Conservation (phyloP, 2,329 filamentous ascomycete species). For the Neofusicoccum ribis region DNA sequence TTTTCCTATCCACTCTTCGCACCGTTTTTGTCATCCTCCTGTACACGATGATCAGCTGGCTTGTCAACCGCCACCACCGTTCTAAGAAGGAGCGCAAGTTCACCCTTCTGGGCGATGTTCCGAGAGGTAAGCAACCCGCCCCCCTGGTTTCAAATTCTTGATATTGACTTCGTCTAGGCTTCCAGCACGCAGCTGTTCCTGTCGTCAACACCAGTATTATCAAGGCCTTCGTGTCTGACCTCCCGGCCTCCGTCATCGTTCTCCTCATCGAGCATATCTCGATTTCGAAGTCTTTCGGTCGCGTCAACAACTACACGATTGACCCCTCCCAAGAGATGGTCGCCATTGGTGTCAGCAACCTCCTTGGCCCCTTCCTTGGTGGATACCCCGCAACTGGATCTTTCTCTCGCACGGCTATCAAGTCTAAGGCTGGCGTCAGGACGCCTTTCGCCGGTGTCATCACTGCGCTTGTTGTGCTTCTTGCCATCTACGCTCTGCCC, state of each 20-base stretch:
- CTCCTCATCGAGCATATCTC: conserved; percentile 95
- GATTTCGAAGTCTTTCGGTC: conserved; percentile 94
- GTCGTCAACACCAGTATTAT: conserved; percentile 67
- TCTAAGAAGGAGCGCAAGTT: conserved; percentile 60
- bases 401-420: conserved; percentile 94
- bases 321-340: conserved; percentile 95
- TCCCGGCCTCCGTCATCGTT: conserved; percentile 90
- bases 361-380: conserved; percentile 87
- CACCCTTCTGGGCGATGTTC: conserved; percentile 72
- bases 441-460: conserved; percentile 90
- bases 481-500: conserved; percentile 87
- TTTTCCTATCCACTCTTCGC: conserved; percentile 88
- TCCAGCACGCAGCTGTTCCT: conserved; percentile 76
- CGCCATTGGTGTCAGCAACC: conserved; percentile 86
- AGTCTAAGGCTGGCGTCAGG: conserved; percentile 92
- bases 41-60: conserved; percentile 87
- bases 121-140: conserved; percentile 48
- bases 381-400: conserved; percentile 92
- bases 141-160: not conserved
- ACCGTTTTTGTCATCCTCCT: conserved; percentile 89
- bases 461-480: conserved; percentile 78
- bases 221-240: conserved; percentile 65
- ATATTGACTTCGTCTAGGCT: conserved; percentile 54
- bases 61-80: conserved; percentile 69
- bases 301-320: conserved; percentile 94